Evolutionary conservation across 2,329 filamentous ascomycete genomes (phyloP).

Genomic region (Cordyceps tenuipes): DNA sequence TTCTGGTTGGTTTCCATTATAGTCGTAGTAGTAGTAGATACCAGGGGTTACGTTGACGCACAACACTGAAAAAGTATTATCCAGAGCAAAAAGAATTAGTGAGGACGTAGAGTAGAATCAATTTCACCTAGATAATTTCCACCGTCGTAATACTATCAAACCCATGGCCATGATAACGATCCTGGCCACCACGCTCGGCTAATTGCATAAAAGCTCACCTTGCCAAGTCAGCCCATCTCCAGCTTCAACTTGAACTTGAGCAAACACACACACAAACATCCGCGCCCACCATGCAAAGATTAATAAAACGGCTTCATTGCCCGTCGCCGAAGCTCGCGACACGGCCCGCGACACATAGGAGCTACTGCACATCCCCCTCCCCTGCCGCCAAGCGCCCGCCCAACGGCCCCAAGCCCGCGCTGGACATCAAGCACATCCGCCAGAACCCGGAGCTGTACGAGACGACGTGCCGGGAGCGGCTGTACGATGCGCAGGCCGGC

Average conservation of each 20-base stretch:
- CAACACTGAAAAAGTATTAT: too few relatives aligned
- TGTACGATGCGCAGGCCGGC: constrained; percentile 55
- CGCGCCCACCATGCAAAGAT: constrained; percentile 24
- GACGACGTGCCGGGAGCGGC: constrained; percentile 75
- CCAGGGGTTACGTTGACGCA: too few relatives aligned
- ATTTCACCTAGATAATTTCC: neutral
- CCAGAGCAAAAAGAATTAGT: neutral
- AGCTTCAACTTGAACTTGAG: constrained; percentile 1
- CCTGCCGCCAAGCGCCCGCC: constrained; percentile 44
- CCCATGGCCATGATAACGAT: neutral
- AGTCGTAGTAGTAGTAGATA: too few relatives aligned
- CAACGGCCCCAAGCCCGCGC: constrained; percentile 65
- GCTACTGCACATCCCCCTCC: constrained; percentile 14
- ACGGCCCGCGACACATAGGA: constrained; percentile 14
- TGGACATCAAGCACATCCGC: constrained; percentile 87
- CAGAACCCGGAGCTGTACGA: constrained; percentile 73
- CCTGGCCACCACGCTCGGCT: constrained; percentile 16
- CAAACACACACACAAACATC: constrained; percentile 11
- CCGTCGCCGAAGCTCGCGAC: constrained; percentile 16
- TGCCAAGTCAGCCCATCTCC: constrained; percentile 14
- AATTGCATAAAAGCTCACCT: constrained; percentile 23
- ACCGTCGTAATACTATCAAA: neutral
- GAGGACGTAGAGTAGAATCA: neutral
- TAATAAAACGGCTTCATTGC: constrained; percentile 21
- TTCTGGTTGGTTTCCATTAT: neutral